Percentiles rank a stretch among this genome's conserved stretches.
phyloP scores from a whole-genome alignment of 164 flowering plant species.

The Piper longum region DNA sequence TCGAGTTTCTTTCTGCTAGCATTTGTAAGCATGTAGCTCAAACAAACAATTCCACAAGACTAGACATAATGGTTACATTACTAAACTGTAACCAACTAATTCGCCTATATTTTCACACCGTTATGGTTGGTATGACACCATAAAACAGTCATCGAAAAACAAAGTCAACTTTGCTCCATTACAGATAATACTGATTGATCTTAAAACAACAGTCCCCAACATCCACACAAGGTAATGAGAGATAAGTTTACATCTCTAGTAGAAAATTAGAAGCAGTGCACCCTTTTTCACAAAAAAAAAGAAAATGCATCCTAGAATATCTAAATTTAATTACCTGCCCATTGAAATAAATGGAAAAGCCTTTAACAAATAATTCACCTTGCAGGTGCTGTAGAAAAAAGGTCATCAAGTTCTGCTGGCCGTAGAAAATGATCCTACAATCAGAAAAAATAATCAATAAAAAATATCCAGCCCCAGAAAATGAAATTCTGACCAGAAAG shows the following conservation, averaged over 20 bases:
- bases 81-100: neutral
- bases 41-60: too few relatives aligned
- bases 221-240: neutral
- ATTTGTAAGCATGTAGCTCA: too few relatives aligned
- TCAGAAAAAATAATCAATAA: neutral
- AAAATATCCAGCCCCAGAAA: too few relatives aligned
- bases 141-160: neutral
- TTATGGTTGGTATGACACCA: neutral
- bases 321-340: neutral
- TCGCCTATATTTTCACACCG: neutral
- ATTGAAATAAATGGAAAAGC: neutral
- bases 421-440: conserved; percentile 43
- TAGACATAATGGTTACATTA: too few relatives aligned
- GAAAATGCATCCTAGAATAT: too few relatives aligned
- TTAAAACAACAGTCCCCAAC: neutral
- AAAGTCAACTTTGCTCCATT: neutral
- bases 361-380: conserved; percentile 21
- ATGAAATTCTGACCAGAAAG: too few relatives aligned
- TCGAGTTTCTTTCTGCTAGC: too few relatives aligned
- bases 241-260: too few relatives aligned
- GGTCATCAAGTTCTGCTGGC: conserved; percentile 37
- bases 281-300: too few relatives aligned
- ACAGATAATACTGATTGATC: too few relatives aligned
- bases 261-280: too few relatives aligned
- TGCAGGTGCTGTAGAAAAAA: conserved; percentile 75